Conservation (phyloP, 768 basidiomycete species). For the Pleurotus pulmonarius region DNA sequence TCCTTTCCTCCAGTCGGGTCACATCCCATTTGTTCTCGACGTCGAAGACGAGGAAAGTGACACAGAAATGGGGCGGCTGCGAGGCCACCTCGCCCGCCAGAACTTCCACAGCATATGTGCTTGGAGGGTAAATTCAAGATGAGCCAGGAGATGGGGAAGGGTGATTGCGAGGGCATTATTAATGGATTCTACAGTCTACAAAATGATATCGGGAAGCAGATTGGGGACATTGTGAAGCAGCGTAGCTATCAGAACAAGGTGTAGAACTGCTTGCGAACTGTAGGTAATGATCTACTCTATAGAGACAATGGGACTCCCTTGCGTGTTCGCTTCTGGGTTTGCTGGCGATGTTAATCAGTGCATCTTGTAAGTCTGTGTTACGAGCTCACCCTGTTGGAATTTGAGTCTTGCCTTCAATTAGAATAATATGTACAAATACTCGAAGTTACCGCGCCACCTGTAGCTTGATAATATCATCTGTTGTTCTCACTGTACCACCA, state of each 20-base stretch:
- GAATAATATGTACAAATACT: too few species aligned
- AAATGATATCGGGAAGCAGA: conserved; percentile 11
- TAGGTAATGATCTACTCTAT: too few species aligned
- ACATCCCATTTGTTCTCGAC: conserved; percentile 31
- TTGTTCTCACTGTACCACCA: too few species aligned
- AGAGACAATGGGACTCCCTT: too few species aligned
- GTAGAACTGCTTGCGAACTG: not conserved
- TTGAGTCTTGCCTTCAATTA: too few species aligned
- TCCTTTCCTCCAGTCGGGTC: conserved; percentile 24
- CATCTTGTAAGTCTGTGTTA: too few species aligned
- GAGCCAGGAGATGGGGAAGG: conserved; percentile 18
- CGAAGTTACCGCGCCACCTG: too few species aligned
- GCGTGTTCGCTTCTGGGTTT: too few species aligned
- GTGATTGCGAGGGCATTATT: conserved; percentile 18
- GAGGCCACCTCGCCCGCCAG: conserved; percentile 22
- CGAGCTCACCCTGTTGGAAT: too few species aligned
- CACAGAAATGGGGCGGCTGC: conserved; percentile 13
- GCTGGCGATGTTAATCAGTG: too few species aligned
- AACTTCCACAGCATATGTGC: conserved; percentile 17
- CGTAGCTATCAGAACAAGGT: not conserved
- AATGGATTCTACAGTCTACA: conserved; percentile 16
- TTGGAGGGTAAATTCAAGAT: conserved; percentile 22
- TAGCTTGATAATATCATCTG: too few species aligned
- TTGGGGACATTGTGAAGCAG: conserved; percentile 13
- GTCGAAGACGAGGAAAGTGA: conserved; percentile 7